Conservation (phyloP, 148 eudicot genomes). For the Pouteria glomerata region DNA sequence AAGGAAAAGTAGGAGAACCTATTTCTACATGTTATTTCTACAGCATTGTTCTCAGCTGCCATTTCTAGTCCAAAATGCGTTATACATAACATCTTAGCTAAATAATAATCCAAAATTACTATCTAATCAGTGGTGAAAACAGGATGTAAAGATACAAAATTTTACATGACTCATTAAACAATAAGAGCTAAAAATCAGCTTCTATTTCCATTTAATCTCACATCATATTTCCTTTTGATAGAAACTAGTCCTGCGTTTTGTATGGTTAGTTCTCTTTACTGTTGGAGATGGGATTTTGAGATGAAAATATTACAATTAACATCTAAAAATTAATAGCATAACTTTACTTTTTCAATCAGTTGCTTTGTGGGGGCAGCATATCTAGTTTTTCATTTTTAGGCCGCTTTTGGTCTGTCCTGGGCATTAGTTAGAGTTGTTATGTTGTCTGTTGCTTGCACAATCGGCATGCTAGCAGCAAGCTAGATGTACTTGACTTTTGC, state of each 20-base stretch:
- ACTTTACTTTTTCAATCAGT: background rate
- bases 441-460: background rate
- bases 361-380: background rate
- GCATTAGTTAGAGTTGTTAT: background rate
- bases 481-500: constrained; percentile 21
- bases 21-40: background rate
- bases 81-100: background rate
- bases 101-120: no score
- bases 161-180: no score
- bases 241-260: background rate
- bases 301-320: background rate
- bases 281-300: background rate
- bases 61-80: background rate
- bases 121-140: no score
- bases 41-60: background rate
- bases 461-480: background rate
- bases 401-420: background rate
- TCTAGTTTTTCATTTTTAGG: background rate
- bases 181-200: no score
- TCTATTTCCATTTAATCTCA: background rate
- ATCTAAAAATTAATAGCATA: background rate
- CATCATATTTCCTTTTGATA: background rate
- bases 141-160: no score
- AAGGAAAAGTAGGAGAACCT: background rate
- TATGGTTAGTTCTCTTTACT: background rate